Percentiles rank a stretch among this genome's conserved stretches.
Evolutionary conservation across 768 basidiomycete species (phyloP).

Genomic region (Russula vinacea): DNA sequence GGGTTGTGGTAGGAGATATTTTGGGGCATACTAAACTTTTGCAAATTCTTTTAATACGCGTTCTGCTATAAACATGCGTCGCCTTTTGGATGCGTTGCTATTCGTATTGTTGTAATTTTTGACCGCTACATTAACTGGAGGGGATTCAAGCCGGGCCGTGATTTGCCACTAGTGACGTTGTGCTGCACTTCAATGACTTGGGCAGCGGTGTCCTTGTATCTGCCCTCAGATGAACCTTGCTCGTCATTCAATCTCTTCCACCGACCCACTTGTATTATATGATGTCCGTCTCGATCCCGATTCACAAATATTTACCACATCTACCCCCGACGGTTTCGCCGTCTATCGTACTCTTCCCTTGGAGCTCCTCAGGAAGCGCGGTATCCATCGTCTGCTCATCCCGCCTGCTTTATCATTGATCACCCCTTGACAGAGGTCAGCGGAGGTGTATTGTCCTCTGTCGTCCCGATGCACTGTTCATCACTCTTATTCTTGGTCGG

Average conservation of each 20-base stretch:
- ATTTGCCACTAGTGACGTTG: background rate
- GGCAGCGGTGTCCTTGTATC: conserved; percentile 7
- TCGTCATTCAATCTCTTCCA: conserved; percentile 69
- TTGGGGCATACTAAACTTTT: conserved; percentile 7
- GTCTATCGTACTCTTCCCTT: conserved; percentile 77
- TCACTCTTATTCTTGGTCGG: conserved; percentile 84
- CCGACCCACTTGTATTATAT: conserved; percentile 33
- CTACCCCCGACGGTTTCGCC: conserved; percentile 79
- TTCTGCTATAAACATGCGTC: conserved; percentile 12
- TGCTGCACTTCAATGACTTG: background rate
- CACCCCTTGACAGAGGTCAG: conserved; percentile 54
- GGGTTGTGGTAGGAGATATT: conserved; percentile 2
- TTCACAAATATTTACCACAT: conserved; percentile 73
- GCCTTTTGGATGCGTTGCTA: conserved; percentile 11
- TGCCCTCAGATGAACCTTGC: conserved; percentile 73
- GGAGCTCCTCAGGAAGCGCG: conserved; percentile 75
- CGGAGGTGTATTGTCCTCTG: conserved; percentile 74
- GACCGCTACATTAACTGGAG: background rate
- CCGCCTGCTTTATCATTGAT: conserved; percentile 25
- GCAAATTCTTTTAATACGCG: conserved; percentile 14
- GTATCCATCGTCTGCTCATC: conserved; percentile 41
- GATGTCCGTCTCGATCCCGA: conserved; percentile 81
- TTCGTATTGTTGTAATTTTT: conserved; percentile 8
- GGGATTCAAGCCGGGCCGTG: conserved; percentile 18
- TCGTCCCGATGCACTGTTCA: conserved; percentile 74